Conservation (phyloP, 305 asterid genomes). For the Euphrasia arctica region DNA sequence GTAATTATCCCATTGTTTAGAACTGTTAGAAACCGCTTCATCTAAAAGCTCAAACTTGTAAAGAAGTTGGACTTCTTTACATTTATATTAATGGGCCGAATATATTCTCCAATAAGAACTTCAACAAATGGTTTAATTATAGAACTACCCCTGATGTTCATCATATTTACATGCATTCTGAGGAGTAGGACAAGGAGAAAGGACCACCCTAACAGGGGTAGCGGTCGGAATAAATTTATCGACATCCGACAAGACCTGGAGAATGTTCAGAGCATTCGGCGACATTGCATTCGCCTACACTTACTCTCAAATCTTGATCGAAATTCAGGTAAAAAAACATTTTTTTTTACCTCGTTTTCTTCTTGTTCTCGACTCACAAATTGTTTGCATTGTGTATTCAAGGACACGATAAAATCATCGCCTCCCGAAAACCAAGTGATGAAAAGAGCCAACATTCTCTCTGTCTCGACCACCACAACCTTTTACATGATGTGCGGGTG, state of each 20-base stretch:
- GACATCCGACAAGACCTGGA: conserved; percentile 61
- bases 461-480: conserved; percentile 40
- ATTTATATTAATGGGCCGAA: too few relatives aligned
- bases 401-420: conserved; percentile 53
- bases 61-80: too few relatives aligned
- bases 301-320: conserved; percentile 57
- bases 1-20: too few relatives aligned
- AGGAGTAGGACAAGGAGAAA: conserved; percentile 39
- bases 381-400: neutral
- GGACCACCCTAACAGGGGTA: conserved; percentile 46
- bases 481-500: conserved; percentile 72
- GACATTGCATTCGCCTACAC: conserved; percentile 69
- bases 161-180: neutral
- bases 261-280: conserved; percentile 61
- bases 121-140: neutral
- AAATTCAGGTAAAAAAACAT: conserved; percentile 46
- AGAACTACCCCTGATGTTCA: conserved; percentile 1
- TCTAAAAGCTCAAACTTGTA: too few relatives aligned
- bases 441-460: conserved; percentile 52
- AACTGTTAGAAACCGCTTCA: too few relatives aligned
- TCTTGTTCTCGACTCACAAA: neutral
- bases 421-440: conserved; percentile 64
- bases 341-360: neutral
- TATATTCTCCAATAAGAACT: too few relatives aligned
- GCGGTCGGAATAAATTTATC: conserved; percentile 44